Evolutionary conservation across 2,329 filamentous ascomycete genomes (phyloP).

Genomic region (Elsinoe necatrix): DNA sequence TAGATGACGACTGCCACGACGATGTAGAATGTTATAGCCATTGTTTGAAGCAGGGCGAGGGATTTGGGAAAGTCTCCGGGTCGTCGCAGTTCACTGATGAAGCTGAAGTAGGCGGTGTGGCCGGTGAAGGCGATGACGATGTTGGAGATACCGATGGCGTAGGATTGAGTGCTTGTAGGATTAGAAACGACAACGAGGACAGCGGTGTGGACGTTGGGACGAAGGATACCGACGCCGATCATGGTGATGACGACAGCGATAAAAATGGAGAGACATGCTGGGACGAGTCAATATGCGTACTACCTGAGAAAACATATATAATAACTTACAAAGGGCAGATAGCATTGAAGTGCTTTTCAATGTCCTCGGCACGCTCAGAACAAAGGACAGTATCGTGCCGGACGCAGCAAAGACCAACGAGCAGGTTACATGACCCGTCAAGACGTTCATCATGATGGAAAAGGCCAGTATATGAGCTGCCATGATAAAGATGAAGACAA

Average conservation of each 20-base stretch:
- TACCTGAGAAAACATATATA: constrained; percentile 20
- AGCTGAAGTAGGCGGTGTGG: constrained; percentile 52
- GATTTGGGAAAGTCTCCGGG: constrained; percentile 55
- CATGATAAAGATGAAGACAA: constrained; percentile 62
- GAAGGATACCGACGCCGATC: constrained; percentile 55
- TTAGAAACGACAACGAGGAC: constrained; percentile 35
- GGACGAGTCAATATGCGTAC: constrained; percentile 15
- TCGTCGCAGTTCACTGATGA: constrained; percentile 56
- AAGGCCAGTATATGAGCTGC: constrained; percentile 65
- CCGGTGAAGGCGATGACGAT: constrained; percentile 42
- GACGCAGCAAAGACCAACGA: constrained; percentile 57
- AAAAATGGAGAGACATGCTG: constrained; percentile 56
- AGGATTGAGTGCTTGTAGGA: constrained; percentile 38
- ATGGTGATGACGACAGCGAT: constrained; percentile 52
- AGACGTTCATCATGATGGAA: constrained; percentile 57
- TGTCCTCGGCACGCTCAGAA: constrained; percentile 54
- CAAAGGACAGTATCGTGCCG: constrained; percentile 50
- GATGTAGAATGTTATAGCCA: constrained; percentile 54
- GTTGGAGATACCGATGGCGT: constrained; percentile 54
- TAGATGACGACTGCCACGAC: constrained; percentile 60
- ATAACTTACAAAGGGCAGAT: constrained; percentile 47
- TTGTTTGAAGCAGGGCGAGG: constrained; percentile 51
- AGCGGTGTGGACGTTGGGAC: constrained; percentile 34
- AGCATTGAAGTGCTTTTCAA: constrained; percentile 55
- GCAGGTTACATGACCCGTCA: constrained; percentile 54